Conservation (phyloP, 2,329 filamentous ascomycete genomes). For the Fusarium praegraminearum region DNA sequence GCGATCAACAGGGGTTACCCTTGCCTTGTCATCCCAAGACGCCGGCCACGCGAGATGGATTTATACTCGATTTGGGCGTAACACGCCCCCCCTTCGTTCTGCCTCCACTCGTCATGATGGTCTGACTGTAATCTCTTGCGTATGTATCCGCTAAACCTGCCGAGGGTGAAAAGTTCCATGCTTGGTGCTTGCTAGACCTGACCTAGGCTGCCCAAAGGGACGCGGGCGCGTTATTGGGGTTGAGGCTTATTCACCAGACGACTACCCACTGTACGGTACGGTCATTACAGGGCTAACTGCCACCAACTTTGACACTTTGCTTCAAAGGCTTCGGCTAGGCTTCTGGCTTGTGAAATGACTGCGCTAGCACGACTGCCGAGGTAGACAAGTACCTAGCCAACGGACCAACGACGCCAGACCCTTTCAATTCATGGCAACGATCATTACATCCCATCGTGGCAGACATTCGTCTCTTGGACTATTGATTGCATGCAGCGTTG, state of each 20-base stretch:
- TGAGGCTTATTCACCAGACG: slow-evolving; percentile 28
- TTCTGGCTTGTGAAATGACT: slow-evolving; percentile 33
- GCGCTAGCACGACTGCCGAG: slow-evolving; percentile 33
- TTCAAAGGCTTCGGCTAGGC: slow-evolving; percentile 29
- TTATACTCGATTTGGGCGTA: slow-evolving; percentile 45
- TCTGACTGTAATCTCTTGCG: slow-evolving; percentile 49
- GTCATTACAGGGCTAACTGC: slow-evolving; percentile 7
- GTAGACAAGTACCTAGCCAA: slow-evolving; percentile 23
- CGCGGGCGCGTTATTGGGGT: slow-evolving; percentile 30
- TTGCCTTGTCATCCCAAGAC: slow-evolving; percentile 39
- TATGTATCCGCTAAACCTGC: slow-evolving; percentile 29
- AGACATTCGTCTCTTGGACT: not conserved
- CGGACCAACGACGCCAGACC: slow-evolving; percentile 27
- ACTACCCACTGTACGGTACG: slow-evolving; percentile 2
- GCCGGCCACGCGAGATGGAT: slow-evolving; percentile 50
- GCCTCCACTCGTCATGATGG: slow-evolving; percentile 46
- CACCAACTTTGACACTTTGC: slow-evolving; percentile 20
- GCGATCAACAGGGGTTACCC: slow-evolving; percentile 49
- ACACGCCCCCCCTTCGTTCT: slow-evolving; percentile 20
- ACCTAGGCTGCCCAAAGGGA: slow-evolving; percentile 22
- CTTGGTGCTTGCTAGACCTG: slow-evolving; percentile 13
- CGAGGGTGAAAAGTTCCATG: slow-evolving; percentile 41
- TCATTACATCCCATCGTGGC: slow-evolving; percentile 4
- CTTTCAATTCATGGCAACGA: slow-evolving; percentile 19
- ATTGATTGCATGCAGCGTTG: slow-evolving; percentile 7